Base-by-base conservation (phyloP, 805 yeast species). In the Candida krabiensis region DNA sequence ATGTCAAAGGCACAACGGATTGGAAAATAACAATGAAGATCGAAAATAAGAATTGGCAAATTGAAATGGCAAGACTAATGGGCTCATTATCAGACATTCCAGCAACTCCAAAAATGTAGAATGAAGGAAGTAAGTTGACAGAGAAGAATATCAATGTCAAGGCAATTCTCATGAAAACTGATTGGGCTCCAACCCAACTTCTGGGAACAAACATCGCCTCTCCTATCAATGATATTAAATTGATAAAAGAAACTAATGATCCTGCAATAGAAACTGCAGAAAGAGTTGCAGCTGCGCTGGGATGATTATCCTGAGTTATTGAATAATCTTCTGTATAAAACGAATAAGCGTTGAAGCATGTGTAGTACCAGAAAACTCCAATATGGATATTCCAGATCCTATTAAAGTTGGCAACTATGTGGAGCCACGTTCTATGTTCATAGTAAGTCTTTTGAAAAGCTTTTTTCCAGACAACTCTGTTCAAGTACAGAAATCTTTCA, bases 301-400 rank as follows among this genome's bases (percentile, higher is more conserved):
- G 95, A 22, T 73, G 74, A 54, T 77, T 81, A 50, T 84, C 73
- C 31, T 68, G 47, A 5, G 67, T 55, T 27, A 75, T 78, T 35
- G 66, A 65, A 53, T 83, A 84, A 37, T 75, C 63, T 26, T 63
- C 62, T 0, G 88, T 81, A 57, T 83, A 86, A 19, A 86, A 64
- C 0, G 85, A 73, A 1, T 86, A 80, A 0, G 89, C 68, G 55
- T 86, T 84, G 55, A 73, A 75, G 30, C 81, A 58, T 0, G 89
- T 83, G 54, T 79, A 86, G 40, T 79, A 76, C 96, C 96, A 86
- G 58, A 83, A 86, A 23, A 79, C 66, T 1, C 86, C 70, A 27
- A 80, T 66, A 54, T 86, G 96, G 34, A 86, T 75, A 37, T 83
- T 79, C 90, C 91, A 84, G 37, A 84, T 77, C 40, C 96, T 66